These are phyloP conservation scores for Corinectria fuckeliana DNA, from an alignment of 2,329 filamentous ascomycete species.

Conservation along the genomic window DNA sequence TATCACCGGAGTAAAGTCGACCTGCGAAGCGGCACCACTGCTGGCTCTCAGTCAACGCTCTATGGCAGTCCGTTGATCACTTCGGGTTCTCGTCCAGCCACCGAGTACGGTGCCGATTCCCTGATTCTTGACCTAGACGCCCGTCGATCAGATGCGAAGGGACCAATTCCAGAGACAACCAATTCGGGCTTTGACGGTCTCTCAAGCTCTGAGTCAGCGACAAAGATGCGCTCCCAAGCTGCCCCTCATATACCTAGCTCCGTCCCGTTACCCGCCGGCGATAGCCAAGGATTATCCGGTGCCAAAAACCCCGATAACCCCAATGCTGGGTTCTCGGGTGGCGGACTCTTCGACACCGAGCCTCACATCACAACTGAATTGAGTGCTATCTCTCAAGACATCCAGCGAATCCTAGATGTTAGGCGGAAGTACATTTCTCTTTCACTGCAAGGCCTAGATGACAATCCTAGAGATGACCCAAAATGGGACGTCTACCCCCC, in stretches of 20 bases:
- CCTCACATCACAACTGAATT: conserved; percentile 85
- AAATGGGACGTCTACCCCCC: conserved; percentile 90
- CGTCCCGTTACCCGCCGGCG: conserved; percentile 8
- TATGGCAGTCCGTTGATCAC: conserved; percentile 54
- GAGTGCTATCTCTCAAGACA: conserved; percentile 84
- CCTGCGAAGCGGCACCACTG: conserved; percentile 45
- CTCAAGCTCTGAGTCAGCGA: conserved; percentile 17
- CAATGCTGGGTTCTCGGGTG: conserved; percentile 42
- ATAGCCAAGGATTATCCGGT: conserved; percentile 16
- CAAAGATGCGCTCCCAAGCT: conserved; percentile 20
- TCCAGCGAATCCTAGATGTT: conserved; percentile 86
- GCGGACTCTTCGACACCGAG: conserved; percentile 71
- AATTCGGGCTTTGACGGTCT: conserved; percentile 24
- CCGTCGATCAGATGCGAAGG: conserved; percentile 27
- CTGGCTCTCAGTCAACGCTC: conserved; percentile 52
- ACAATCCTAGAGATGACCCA: conserved; percentile 87
- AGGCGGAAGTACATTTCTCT: conserved; percentile 87
- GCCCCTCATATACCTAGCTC: conserved; percentile 10
- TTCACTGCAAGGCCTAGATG: conserved; percentile 79
- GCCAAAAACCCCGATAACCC: conserved; percentile 25
- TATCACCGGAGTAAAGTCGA: conserved; percentile 87
- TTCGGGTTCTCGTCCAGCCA: conserved; percentile 44
- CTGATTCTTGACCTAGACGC: conserved; percentile 41
- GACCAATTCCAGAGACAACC: conserved; percentile 49
- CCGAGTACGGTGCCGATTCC: conserved; percentile 47